A percentile compares a stretch with the other conserved stretches of the same genome.
Evolutionary conservation across 768 basidiomycete species (phyloP).

Genomic region (Suillus plorans): DNA sequence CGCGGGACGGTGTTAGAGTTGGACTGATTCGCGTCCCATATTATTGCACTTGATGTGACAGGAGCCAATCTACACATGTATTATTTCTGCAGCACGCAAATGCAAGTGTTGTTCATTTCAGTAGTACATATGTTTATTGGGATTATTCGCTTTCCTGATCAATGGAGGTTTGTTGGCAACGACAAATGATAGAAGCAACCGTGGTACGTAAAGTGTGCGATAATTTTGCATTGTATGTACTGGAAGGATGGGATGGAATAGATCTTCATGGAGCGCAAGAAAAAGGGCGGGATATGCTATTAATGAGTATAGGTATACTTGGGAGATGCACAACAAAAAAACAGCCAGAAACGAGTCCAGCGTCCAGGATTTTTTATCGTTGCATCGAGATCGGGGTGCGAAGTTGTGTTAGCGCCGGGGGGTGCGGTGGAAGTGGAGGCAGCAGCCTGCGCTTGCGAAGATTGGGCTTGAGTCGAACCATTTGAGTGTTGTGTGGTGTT

Average conservation of each 20-base stretch:
- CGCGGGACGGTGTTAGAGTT: constrained; percentile 82
- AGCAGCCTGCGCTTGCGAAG: background rate
- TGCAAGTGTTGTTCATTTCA: background rate
- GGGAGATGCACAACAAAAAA: background rate
- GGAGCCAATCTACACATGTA: background rate
- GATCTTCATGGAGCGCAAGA: background rate
- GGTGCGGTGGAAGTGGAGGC: background rate
- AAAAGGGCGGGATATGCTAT: background rate
- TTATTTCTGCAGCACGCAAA: background rate
- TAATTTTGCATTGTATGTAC: too few relatives aligned
- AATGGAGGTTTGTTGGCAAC: too few relatives aligned
- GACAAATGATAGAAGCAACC: too few relatives aligned
- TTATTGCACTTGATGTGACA: background rate
- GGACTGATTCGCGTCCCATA: constrained; percentile 42
- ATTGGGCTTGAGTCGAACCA: background rate
- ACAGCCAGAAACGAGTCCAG: background rate
- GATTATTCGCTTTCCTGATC: background rate
- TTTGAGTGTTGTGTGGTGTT: background rate
- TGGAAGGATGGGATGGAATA: too few relatives aligned
- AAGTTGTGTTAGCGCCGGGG: background rate
- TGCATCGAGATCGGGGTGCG: background rate
- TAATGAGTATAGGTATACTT: background rate
- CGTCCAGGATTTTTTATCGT: too few relatives aligned
- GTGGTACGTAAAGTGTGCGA: too few relatives aligned
- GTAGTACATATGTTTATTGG: background rate